Evolutionary conservation across 371 early-diverging fungal genomes (phyloP), one percentile per base, ranked within the genome.

Genomic region (Encephalitozoon intestinalis): DNA sequence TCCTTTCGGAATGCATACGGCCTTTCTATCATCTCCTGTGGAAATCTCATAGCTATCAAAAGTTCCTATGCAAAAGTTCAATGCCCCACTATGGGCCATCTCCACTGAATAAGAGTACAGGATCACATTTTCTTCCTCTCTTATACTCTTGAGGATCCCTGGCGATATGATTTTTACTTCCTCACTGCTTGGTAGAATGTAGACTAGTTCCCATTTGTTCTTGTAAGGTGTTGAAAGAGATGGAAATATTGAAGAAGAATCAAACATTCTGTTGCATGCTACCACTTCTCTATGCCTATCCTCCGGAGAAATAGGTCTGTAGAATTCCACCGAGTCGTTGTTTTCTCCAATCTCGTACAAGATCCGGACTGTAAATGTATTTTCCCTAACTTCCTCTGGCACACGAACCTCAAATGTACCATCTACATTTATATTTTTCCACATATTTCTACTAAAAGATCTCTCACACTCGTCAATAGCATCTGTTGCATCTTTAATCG

Each of bases 51-150:
- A 5, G 26, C 41, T 26, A 9, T 76, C 76, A 49, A 51, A 82
- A 15, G 73, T 77, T 15, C 85, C 85, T 21, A 81, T 64, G 44
- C 76, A 43, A 73, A 84, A 84, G 21, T 73, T 72, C 11, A 84
- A 26, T 28, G 73, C 31, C 26, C 49, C 49, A 9, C 82, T 54
- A 44, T 63, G 43, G 9, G 72, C 69, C 30, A 52, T 52, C 18
- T 74, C 68, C 7, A 80, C 43, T 37, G 46, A 30, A 52, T 83
- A 84, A 26, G 72, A 67, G 49, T 76, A 80, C 11, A 82, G 74
- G 46, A 73, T 68, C 5, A 65, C 78, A 37, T 70, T 49, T 40
- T 66, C 80, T 54, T 79, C 76, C 40, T 84, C 85, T 28, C 49
- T 74, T 31, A 80, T 68, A 8, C 77, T 58, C 21, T 44, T 65